Conservation (phyloP, 2,329 filamentous ascomycete genomes). For the Pseudogymnoascus sp. region DNA sequence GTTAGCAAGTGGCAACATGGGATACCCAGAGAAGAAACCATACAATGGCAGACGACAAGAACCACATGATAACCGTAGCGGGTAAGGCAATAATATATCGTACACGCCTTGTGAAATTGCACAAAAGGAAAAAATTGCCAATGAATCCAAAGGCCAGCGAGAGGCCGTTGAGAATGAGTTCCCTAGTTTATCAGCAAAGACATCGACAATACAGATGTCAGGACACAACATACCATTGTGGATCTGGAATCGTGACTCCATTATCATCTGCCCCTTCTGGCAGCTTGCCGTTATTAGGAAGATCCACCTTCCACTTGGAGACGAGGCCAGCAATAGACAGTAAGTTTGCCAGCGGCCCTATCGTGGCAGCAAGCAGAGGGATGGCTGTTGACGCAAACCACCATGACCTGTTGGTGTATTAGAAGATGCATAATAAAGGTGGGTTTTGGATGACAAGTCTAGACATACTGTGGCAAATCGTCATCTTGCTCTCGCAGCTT, state of each 20-base stretch:
- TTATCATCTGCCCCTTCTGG: slow-evolving; percentile 38
- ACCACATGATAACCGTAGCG: slow-evolving; percentile 59
- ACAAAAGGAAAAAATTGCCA: slow-evolving; percentile 58
- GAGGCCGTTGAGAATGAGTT: slow-evolving; percentile 52
- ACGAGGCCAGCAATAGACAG: slow-evolving; percentile 60
- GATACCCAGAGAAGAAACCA: slow-evolving; percentile 50
- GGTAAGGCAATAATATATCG: slow-evolving; percentile 62
- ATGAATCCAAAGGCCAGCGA: slow-evolving; percentile 56
- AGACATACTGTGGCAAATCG: slow-evolving; percentile 27
- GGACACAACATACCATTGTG: slow-evolving; percentile 42
- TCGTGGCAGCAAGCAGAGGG: slow-evolving; percentile 56
- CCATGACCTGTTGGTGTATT: slow-evolving; percentile 25
- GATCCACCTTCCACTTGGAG: slow-evolving; percentile 49
- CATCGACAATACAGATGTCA: background rate
- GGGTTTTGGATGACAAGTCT: background rate
- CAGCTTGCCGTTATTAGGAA: slow-evolving; percentile 38
- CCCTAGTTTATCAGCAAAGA: slow-evolving; percentile 31
- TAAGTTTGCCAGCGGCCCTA: slow-evolving; percentile 64
- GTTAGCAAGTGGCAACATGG: slow-evolving; percentile 36
- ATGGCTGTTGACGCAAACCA: slow-evolving; percentile 36
- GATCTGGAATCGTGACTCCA: slow-evolving; percentile 49
- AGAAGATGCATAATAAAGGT: background rate
- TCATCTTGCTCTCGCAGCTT: slow-evolving; percentile 27
- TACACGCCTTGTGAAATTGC: slow-evolving; percentile 60
- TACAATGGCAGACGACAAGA: slow-evolving; percentile 50